Percentiles rank a stretch among this genome's conserved stretches.
phyloP scores from a whole-genome alignment of 345 rosid species.

The Anacardium occidentale region DNA sequence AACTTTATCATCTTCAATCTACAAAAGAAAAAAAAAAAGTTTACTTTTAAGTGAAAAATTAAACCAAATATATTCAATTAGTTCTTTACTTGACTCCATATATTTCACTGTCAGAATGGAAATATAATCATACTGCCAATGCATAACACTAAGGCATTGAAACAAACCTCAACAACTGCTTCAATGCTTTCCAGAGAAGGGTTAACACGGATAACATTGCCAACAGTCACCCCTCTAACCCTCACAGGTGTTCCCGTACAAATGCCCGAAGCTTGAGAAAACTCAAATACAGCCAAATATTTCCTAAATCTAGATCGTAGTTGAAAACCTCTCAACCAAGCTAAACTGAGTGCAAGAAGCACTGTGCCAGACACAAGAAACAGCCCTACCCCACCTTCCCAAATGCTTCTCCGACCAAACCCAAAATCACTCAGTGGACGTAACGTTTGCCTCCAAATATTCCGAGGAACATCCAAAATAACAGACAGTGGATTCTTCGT shows the following conservation, averaged over 20 bases:
- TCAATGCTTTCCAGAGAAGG: slow-evolving; percentile 90
- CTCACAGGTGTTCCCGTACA: slow-evolving; percentile 91
- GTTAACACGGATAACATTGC: slow-evolving; percentile 79
- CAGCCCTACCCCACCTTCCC: slow-evolving; percentile 99
- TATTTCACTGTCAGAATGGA: background rate
- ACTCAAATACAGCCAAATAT: slow-evolving; percentile 78
- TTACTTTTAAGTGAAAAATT: background rate
- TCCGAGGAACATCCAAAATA: slow-evolving; percentile 65
- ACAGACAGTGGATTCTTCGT: slow-evolving; percentile 55
- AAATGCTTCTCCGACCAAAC: slow-evolving; percentile 81
- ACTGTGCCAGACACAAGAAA: slow-evolving; percentile 87
- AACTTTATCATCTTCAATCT: slow-evolving; percentile 97
- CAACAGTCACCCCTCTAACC: slow-evolving; percentile 95
- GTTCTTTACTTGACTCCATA: background rate
- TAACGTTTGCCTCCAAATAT: slow-evolving; percentile 77
- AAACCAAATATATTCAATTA: slow-evolving; percentile 5
- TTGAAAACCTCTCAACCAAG: slow-evolving; percentile 89
- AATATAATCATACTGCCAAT: background rate
- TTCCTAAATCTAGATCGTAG: slow-evolving; percentile 80
- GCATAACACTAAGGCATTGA: slow-evolving; percentile 9
- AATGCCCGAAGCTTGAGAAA: slow-evolving; percentile 85
- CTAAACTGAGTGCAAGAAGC: slow-evolving; percentile 78
- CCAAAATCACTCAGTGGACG: slow-evolving; percentile 89
- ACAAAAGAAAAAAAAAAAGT: slow-evolving; percentile 3
- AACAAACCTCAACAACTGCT: slow-evolving; percentile 84